Conservation (phyloP, 306 rosid species). For the Castanea mollissima region DNA sequence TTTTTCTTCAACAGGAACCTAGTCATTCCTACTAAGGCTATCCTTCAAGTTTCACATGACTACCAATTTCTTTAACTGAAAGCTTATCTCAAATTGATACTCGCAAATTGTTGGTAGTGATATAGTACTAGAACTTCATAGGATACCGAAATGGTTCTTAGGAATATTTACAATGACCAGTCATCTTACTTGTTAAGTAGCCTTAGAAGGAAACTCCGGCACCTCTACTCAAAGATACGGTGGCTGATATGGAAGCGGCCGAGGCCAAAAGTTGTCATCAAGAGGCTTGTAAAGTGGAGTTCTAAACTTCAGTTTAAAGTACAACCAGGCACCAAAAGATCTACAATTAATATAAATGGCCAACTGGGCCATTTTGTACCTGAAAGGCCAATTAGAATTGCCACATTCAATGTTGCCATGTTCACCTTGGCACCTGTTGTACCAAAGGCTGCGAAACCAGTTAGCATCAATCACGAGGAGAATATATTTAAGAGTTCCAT, state of each 20-base stretch:
- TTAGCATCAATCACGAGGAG: conserved; percentile 21
- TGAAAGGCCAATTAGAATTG: conserved; percentile 60
- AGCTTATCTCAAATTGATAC: background rate
- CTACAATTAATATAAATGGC: conserved; percentile 30
- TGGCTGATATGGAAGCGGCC: conserved; percentile 63
- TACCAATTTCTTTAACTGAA: background rate
- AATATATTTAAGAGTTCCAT: conserved; percentile 19
- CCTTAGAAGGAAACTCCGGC: conserved; percentile 50
- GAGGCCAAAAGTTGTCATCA: conserved; percentile 67
- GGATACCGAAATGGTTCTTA: conserved; percentile 10
- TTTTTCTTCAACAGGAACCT: conserved; percentile 4
- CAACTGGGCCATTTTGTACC: conserved; percentile 31
- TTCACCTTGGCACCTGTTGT: conserved; percentile 87
- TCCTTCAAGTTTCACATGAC: background rate
- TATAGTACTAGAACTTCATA: conserved; percentile 13
- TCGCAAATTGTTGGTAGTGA: conserved; percentile 13
- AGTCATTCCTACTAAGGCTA: background rate
- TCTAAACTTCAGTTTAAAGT: conserved; percentile 36
- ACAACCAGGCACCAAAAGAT: conserved; percentile 18
- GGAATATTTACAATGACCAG: conserved; percentile 4
- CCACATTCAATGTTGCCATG: conserved; percentile 91
- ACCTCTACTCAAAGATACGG: conserved; percentile 56
- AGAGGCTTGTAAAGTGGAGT: conserved; percentile 62
- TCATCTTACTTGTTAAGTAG: conserved; percentile 32
- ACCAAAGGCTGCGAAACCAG: conserved; percentile 44